Percentiles rank a stretch among this genome's conserved stretches.
Conservation (phyloP, 495 filamentous ascomycete species). For the Hypomontagnella submonticulosa region DNA sequence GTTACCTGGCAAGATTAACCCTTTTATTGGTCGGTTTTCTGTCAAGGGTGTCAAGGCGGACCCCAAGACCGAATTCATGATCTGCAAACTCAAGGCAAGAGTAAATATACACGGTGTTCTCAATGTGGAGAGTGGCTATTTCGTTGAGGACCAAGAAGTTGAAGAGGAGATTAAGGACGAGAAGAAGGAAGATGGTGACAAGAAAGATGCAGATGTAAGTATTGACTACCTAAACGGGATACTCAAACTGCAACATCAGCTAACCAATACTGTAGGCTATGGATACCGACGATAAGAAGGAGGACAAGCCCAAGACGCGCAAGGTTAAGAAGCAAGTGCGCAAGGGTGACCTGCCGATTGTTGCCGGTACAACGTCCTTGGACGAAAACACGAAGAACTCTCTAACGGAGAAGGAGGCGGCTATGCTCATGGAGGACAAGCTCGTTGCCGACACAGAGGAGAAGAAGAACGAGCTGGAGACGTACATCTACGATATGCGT, state of each 20-base stretch:
- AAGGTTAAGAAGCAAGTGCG: conserved; percentile 99
- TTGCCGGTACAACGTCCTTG: conserved; percentile 80
- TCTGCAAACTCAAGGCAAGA: conserved; percentile 99
- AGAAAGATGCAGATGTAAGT: conserved; percentile 81
- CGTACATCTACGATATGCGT: conserved; percentile 93
- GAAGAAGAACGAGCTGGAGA: conserved; percentile 99
- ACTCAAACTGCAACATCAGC: background rate
- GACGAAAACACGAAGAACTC: conserved; percentile 73
- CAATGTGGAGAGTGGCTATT: conserved; percentile 97
- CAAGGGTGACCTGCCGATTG: conserved; percentile 94
- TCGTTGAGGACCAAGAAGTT: conserved; percentile 96
- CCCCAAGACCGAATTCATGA: conserved; percentile 93
- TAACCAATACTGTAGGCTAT: conserved; percentile 72
- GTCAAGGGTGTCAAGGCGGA: conserved; percentile 90
- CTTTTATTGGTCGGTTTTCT: conserved; percentile 96
- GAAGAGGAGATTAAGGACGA: conserved; percentile 87
- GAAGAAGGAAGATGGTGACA: conserved; percentile 64
- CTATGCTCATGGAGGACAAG: conserved; percentile 98
- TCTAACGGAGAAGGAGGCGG: conserved; percentile 79
- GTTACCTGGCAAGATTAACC: conserved; percentile 90
- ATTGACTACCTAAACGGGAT: background rate
- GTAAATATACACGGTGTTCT: conserved; percentile 96
- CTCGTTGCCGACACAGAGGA: conserved; percentile 97
- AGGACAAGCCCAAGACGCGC: conserved; percentile 88
- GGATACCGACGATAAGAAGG: conserved; percentile 83